Evolutionary conservation across 306 rosid genomes (phyloP), one percentile per base, ranked within the genome.

Genomic region (Sindora glabra): DNA sequence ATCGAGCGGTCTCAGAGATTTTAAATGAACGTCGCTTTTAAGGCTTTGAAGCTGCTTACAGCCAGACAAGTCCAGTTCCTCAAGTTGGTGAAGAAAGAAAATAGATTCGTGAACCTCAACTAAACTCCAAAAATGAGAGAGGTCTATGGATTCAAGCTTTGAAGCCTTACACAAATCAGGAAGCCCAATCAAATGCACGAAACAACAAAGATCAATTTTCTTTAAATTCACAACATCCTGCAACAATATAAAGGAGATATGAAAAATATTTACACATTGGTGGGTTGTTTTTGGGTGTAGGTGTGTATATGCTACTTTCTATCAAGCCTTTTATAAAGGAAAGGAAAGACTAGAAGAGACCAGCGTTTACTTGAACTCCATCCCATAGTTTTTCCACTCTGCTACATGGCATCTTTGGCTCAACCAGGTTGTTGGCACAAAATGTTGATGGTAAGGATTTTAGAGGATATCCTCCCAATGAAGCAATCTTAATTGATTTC

Each of bases 41-140:
- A 62, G 63, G 62, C 64, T 34, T 18, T 45, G 53, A 8, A 70
- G 50, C 8, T 14, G 26, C 6, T 17, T 62, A 45, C 75, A 70
- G 29, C 33, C 24, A 18, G 16, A 2, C 34, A 73, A 0, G 1
- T 0, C 0, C 13, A 73, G 39, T 0, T 25, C 7, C 24, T 26
- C 51, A 45, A 36, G 59, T 16, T 47, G 41, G 56, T 62, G 15
- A 9, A 34, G 54, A 39, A 0, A 36, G 21, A 25, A 38, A 8
- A 62, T 45, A 27, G 64, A 70, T 70, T 30, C 15, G 8, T 52
- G 64, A 23, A 70, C 52, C 15, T 16, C 9, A 42, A 13, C 15
- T 34, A 71, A 29, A 38, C 46, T 55, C 14, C 14, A 6, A 46
- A 70, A 63, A 10, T 7, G 5, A 1, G 22, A 24, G 5, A 66